These are phyloP conservation scores for Cladophialophora bantiana DNA, from an alignment of 2,329 filamentous ascomycete species.

Conservation along the genomic window DNA sequence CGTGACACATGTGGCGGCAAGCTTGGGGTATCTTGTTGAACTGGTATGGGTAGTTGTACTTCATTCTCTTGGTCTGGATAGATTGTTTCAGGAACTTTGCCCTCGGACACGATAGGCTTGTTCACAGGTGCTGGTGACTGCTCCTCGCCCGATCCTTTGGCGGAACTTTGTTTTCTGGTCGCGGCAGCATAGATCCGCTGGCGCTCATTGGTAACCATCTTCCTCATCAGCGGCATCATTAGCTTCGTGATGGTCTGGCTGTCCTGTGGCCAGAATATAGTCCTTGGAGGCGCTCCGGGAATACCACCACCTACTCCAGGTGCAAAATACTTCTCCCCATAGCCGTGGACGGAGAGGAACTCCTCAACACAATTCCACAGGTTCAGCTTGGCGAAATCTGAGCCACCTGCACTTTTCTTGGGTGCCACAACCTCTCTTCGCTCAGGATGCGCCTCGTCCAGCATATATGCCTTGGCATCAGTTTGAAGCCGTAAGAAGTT, in stretches of 20 bases:
- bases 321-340: constrained; percentile 61
- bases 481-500: constrained; percentile 63
- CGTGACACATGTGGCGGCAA: constrained; percentile 11
- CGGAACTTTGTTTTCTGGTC: constrained; percentile 57
- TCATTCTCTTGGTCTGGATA: constrained; percentile 11
- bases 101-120: constrained; percentile 9
- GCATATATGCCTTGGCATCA: constrained; percentile 64
- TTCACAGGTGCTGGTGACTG: constrained; percentile 13
- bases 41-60: constrained; percentile 1
- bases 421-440: constrained; percentile 65
- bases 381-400: constrained; percentile 63
- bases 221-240: constrained; percentile 62
- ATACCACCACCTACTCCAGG: constrained; percentile 31
- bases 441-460: constrained; percentile 62
- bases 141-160: constrained; percentile 17
- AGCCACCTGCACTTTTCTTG: constrained; percentile 59
- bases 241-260: constrained; percentile 63
- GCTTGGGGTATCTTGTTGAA: constrained; percentile 4
- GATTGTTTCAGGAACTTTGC: constrained; percentile 3
- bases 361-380: constrained; percentile 64
- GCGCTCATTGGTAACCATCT: constrained; percentile 67
- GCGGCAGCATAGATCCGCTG: constrained; percentile 65
- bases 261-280: constrained; percentile 62
- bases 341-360: constrained; percentile 59
- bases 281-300: constrained; percentile 52